These are phyloP conservation scores for Starmerella vitae DNA, from an alignment of 805 yeast species.

Conservation along the genomic window DNA sequence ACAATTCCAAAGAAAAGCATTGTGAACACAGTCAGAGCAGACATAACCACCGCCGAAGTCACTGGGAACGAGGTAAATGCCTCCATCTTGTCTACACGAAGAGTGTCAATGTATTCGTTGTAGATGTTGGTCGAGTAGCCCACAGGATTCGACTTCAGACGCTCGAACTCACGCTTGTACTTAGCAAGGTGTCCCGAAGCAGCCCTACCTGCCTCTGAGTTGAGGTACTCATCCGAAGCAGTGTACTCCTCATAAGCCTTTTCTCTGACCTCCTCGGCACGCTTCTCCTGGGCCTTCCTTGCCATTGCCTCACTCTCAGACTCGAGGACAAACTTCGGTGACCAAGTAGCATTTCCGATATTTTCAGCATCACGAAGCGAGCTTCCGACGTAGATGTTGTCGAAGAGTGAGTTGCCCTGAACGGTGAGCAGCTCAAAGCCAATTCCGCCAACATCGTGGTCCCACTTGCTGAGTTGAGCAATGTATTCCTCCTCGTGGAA, in stretches of 20 bases:
- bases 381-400: conserved; percentile 77
- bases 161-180: conserved; percentile 18
- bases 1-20: conserved; percentile 23
- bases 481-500: conserved; percentile 38
- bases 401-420: conserved; percentile 60
- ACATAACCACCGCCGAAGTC: conserved; percentile 24
- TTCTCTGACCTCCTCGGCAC: conserved; percentile 10
- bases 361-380: conserved; percentile 70
- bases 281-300: conserved; percentile 17
- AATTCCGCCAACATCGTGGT: conserved; percentile 53
- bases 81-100: conserved; percentile 24
- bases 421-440: conserved; percentile 89
- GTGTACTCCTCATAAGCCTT: conserved; percentile 2
- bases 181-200: neutral
- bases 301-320: conserved; percentile 19
- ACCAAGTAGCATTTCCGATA: conserved; percentile 65
- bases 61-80: conserved; percentile 29
- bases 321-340: conserved; percentile 29
- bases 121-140: conserved; percentile 22
- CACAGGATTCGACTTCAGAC: conserved; percentile 27
- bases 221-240: conserved; percentile 13
- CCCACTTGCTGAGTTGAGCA: conserved; percentile 42
- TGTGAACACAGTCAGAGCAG: conserved; percentile 19
- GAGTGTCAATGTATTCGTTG: conserved; percentile 23
- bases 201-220: neutral